Evolutionary conservation across 139 green algal genomes (phyloP), one percentile per base, ranked within the genome.

Genomic region (Chlamydomonas sphaeroides): DNA sequence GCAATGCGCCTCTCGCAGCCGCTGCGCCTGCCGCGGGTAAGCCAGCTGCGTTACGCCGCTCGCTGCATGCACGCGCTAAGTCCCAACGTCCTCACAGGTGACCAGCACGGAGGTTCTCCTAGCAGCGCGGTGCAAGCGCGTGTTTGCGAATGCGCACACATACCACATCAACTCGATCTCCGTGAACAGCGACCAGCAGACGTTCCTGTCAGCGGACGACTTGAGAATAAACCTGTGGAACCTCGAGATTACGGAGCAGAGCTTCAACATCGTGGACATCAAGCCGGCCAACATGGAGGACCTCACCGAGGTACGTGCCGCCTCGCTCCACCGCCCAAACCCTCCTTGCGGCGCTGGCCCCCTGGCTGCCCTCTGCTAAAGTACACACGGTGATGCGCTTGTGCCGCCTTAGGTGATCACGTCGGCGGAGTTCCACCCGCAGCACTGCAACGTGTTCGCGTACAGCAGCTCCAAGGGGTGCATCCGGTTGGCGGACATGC

Each of bases 81-180:
- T n/a, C n/a, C n/a, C n/a, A n/a, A n/a, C n/a, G n/a, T 23, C 25
- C 8, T 56, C 25, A 2, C 74, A 90, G 86, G 88, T 91, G 25
- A 84, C 87, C 32, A 84, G 61, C 76, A 91, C 84, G 7, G 90
- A 92, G 77, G 78, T 90, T 20, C 80, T 90, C 39, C 79, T 94
- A 74, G 88, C 88, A 1, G 85, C 88, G 7, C 80, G 89, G 25
- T 94, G 87, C 86, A 92, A 95, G 80, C 91, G 93, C 17, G 68
- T 93, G 15, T 99, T 93, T 77, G 83, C 91, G 30, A 98, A 98
- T 84, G 97, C 96, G 41, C 97, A 99, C 92, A 95, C 95, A 8
- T 99, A 99, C 92, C 97, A 99, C 93, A 99, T 99, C 86, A 99
- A 99, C 92, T 97, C 91, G 39, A 94, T 99, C 41, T 94, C 92